A percentile compares a stretch with the other conserved stretches of the same genome.
Evolutionary conservation across 106 monocot genomes (phyloP).

Genomic region (Vanilla planifolia): DNA sequence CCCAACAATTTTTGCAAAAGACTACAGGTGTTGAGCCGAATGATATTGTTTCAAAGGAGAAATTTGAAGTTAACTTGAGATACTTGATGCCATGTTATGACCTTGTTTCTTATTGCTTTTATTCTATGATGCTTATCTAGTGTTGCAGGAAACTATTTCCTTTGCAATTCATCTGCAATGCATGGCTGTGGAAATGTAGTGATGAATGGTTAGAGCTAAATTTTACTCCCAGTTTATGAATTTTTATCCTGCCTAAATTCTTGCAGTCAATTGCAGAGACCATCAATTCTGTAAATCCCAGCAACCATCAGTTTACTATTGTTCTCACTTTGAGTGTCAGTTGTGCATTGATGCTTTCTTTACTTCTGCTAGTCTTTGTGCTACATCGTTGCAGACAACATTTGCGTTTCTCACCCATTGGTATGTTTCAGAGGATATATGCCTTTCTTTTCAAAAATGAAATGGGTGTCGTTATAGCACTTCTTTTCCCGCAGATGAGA

Average conservation of each 20-base stretch:
- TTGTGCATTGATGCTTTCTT: slow-evolving; percentile 6
- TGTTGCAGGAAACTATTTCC: slow-evolving; percentile 86
- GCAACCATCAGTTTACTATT: slow-evolving; percentile 17
- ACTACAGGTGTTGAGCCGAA: slow-evolving; percentile 54
- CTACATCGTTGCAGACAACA: slow-evolving; percentile 15
- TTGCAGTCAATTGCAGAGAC: slow-evolving; percentile 37
- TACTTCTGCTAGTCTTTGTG: slow-evolving; percentile 6
- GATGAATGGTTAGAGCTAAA: slow-evolving; percentile 37
- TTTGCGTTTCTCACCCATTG: slow-evolving; percentile 12
- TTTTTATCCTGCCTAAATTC: slow-evolving; percentile 3
- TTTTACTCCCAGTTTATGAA: not conserved
- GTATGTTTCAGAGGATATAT: not conserved
- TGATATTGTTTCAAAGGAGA: not conserved
- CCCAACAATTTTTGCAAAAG: slow-evolving; percentile 77
- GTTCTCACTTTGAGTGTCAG: slow-evolving; percentile 20
- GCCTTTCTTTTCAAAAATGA: not conserved
- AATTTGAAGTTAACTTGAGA: not conserved
- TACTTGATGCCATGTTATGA: not conserved
- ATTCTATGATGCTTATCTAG: slow-evolving; percentile 24
- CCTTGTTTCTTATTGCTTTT: not conserved
- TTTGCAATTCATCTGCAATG: slow-evolving; percentile 56
- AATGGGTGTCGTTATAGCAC: not conserved
- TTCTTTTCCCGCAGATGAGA: slow-evolving; percentile 37
- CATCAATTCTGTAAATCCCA: slow-evolving; percentile 16
- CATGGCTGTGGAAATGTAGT: slow-evolving; percentile 56